Base-by-base conservation (phyloP, 352 stramenopile genomes). In the Globisporangium mamillatum region DNA sequence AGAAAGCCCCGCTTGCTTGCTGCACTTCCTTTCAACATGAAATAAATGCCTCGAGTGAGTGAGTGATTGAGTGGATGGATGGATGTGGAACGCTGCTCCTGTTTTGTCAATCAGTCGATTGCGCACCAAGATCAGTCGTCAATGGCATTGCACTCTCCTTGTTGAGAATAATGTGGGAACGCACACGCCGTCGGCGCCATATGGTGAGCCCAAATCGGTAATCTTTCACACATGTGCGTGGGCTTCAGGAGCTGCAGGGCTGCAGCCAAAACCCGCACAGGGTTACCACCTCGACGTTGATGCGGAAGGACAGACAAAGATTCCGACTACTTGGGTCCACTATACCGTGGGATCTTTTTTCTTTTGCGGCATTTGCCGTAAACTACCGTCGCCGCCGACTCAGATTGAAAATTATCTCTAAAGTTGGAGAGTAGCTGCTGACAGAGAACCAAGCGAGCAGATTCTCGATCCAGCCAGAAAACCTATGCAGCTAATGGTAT, bases 281-380 rank as follows among this genome's bases (percentile, higher is more conserved):
- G 41, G 44, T 50, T 41, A 63, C 36, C 58, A 63, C 55, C 4
- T 60, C 57, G 29, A 59, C 25, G 16, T n/a, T 50, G 18, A 59
- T n/a, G 52, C 32, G 27, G 16, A 44, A 57, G 20, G 44, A 10
- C 5, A 50, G 16, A 22, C 5, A 16, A 22, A 70, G 65, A 70
- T 70, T 70, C 65, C 25, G 36, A 12, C 16, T 34, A 66, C 50
- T 70, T 70, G 65, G 58, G 22, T 64, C 62, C 60, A 66, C 29
- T 70, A 70, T 70, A 20, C 4, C 58, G 57, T 29, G 32, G 65
- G 46, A 70, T 64, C 65, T 70, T 38, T 24, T 61, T 70, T 66
- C 29, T 12, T 27, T 54, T 38, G 65, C 46, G 64, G 44, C 60
- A 44, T 34, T 20, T 5, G 0, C 0, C 1, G 44, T 50, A 50